Conservation (phyloP, 1,284 basidiomycete species). For the Microbotryomycetes sp. region DNA sequence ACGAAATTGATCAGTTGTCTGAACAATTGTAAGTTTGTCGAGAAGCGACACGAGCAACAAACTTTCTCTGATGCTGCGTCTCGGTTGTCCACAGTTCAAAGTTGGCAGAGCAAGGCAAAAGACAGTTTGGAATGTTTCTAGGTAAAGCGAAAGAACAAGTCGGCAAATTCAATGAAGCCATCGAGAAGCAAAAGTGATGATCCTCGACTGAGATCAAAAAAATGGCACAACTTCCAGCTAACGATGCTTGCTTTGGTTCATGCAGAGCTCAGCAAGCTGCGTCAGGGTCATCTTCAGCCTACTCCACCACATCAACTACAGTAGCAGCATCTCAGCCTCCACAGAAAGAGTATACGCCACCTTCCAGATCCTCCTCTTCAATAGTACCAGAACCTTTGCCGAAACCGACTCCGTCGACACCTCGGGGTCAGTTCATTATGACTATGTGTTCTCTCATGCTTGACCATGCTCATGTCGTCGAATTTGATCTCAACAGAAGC, state of each 20-base stretch:
- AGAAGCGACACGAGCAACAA: neutral
- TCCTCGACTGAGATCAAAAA: too few relatives aligned
- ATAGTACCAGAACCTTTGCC: neutral
- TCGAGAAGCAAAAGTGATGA: neutral
- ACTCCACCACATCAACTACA: too few relatives aligned
- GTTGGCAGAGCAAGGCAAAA: slow-evolving; percentile 29
- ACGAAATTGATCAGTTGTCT: slow-evolving; percentile 25
- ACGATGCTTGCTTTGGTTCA: too few relatives aligned
- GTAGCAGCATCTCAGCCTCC: neutral
- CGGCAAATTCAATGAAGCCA: slow-evolving; percentile 17
- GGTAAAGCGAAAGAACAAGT: slow-evolving; percentile 22
- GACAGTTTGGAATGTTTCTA: slow-evolving; percentile 18
- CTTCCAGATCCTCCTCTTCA: neutral
- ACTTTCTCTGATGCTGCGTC: neutral
- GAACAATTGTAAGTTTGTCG: slow-evolving; percentile 26
- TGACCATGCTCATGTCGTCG: neutral
- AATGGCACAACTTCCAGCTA: too few relatives aligned
- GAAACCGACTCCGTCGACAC: neutral
- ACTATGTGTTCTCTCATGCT: neutral
- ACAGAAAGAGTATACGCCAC: neutral
- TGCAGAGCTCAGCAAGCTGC: neutral
- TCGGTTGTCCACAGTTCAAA: slow-evolving; percentile 12
- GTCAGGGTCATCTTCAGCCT: neutral
- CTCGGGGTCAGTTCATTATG: neutral
- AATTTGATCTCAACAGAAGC: neutral